These are phyloP conservation scores for Saccharomyces pastorianus DNA, from an alignment of 1,139 yeast species.

Conservation along the genomic window DNA sequence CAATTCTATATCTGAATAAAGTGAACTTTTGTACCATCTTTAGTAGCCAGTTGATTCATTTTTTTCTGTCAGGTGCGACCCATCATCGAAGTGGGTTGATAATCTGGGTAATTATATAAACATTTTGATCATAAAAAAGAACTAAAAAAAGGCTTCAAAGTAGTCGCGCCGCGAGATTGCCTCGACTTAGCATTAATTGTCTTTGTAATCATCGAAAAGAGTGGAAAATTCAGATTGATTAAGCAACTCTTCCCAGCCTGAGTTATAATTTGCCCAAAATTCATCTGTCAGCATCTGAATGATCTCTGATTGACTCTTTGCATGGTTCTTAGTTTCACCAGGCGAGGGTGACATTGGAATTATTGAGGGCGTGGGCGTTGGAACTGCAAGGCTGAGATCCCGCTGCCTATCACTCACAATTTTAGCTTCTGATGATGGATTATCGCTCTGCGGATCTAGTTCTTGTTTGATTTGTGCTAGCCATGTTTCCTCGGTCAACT, in stretches of 20 bases:
- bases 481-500: constrained; percentile 8
- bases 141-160: neutral
- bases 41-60: neutral
- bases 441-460: neutral
- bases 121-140: neutral
- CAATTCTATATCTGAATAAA: neutral
- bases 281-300: constrained; percentile 8
- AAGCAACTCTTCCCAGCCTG: constrained; percentile 10
- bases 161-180: neutral
- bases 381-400: neutral
- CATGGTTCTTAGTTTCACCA: neutral
- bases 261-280: constrained; percentile 12
- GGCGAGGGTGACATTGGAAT: neutral
- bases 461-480: constrained; percentile 4
- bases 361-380: neutral
- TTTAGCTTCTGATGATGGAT: neutral
- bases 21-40: neutral
- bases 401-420: neutral
- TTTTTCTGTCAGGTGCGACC: neutral
- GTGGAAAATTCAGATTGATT: neutral
- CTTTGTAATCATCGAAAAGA: neutral
- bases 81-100: neutral
- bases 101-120: neutral
- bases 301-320: constrained; percentile 5
- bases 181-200: neutral